Percentiles rank a stretch among this genome's conserved stretches.
Evolutionary conservation across 495 filamentous ascomycete genomes (phyloP).

Genomic region (Podospora bellae-mahoneyi): DNA sequence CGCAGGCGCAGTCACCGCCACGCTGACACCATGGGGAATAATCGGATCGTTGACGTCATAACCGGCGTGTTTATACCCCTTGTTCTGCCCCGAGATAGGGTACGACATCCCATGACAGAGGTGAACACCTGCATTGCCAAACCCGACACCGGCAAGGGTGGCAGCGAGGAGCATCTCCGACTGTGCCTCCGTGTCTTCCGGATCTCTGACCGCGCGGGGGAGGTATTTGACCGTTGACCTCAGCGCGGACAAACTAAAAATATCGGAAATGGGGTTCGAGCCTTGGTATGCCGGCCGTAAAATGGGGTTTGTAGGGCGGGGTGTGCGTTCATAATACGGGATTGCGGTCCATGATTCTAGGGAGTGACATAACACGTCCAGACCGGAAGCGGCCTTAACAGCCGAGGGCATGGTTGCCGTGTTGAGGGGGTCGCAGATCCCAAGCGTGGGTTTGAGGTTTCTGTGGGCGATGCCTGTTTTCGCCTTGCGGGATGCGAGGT

Average conservation of each 20-base stretch:
- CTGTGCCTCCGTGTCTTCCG: conserved; percentile 88
- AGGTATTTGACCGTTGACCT: conserved; percentile 83
- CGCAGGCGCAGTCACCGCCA: conserved; percentile 89
- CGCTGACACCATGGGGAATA: conserved; percentile 93
- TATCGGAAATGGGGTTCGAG: conserved; percentile 94
- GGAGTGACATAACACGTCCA: conserved; percentile 91
- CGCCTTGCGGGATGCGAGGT: conserved; percentile 78
- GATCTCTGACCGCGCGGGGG: conserved; percentile 77
- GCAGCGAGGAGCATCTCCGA: conserved; percentile 92
- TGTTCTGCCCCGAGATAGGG: conserved; percentile 87
- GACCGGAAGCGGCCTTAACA: conserved; percentile 80
- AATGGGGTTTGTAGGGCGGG: conserved; percentile 84
- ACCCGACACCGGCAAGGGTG: conserved; percentile 90
- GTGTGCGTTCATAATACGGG: conserved; percentile 78
- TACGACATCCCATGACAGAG: conserved; percentile 98
- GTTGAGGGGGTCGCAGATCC: conserved; percentile 94
- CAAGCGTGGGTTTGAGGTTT: conserved; percentile 89
- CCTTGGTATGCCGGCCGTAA: conserved; percentile 92
- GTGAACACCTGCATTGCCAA: conserved; percentile 96
- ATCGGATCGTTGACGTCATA: conserved; percentile 72
- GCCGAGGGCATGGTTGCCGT: conserved; percentile 92
- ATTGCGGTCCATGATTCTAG: conserved; percentile 97
- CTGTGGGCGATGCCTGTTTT: conserved; percentile 96
- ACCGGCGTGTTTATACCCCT: conserved; percentile 75
- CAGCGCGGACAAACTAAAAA: conserved; percentile 85